phyloP scores from a whole-genome alignment of 2,329 filamentous ascomycete species.

The Penicillium vulpinum region DNA sequence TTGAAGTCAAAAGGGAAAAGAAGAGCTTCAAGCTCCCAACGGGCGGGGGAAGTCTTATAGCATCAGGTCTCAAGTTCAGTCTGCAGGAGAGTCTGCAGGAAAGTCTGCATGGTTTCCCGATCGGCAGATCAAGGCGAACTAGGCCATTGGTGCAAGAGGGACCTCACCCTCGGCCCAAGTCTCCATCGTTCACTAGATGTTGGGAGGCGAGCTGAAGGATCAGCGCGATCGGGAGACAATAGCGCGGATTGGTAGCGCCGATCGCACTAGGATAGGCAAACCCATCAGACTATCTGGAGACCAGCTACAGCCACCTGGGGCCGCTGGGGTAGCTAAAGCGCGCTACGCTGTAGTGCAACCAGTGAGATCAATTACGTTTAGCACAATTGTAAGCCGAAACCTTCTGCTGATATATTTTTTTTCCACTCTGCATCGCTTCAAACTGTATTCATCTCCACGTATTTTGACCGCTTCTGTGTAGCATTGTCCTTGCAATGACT shows the following conservation, averaged over 20 bases:
- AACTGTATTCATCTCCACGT: slow-evolving; percentile 4
- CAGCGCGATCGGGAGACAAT: slow-evolving; percentile 28
- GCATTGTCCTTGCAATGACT: not conserved
- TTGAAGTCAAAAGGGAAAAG: not conserved
- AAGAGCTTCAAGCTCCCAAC: not conserved
- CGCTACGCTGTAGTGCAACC: slow-evolving; percentile 25
- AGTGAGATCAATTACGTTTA: slow-evolving; percentile 21
- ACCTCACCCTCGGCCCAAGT: slow-evolving; percentile 9
- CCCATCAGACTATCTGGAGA: slow-evolving; percentile 11
- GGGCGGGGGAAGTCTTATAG: slow-evolving; percentile 12
- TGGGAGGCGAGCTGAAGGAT: slow-evolving; percentile 22
- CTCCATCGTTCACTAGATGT: slow-evolving; percentile 25
- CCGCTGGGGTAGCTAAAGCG: slow-evolving; percentile 7
- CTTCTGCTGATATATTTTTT: slow-evolving; percentile 15
- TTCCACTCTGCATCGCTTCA: not conserved
- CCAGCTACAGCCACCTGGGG: slow-evolving; percentile 18
- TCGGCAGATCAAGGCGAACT: slow-evolving; percentile 21
- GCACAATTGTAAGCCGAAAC: slow-evolving; percentile 22
- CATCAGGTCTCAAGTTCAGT: slow-evolving; percentile 20
- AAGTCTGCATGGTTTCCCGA: slow-evolving; percentile 7
- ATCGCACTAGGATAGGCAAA: slow-evolving; percentile 20
- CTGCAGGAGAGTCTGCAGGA: not conserved
- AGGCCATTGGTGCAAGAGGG: slow-evolving; percentile 12
- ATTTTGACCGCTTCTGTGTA: slow-evolving; percentile 13
- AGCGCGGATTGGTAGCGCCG: slow-evolving; percentile 24